Conservation (phyloP, 2,329 filamentous ascomycete species). For the Didymella lethalis region DNA sequence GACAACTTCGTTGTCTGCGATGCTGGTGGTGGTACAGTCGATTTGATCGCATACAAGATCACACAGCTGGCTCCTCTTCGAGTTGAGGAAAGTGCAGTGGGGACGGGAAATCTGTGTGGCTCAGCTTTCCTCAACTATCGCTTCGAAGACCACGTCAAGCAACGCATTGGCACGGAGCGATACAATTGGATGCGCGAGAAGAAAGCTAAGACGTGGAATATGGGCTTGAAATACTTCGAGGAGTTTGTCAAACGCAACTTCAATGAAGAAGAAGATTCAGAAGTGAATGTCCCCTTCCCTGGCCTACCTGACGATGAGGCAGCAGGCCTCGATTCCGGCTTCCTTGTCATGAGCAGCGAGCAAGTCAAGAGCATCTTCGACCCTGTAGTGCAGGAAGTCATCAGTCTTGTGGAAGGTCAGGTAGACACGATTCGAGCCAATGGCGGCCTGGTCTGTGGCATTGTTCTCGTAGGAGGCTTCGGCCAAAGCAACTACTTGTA, state of each 20-base stretch:
- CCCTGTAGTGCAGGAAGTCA: conserved; percentile 70
- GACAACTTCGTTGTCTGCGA: conserved; percentile 67
- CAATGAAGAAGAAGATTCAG: conserved; percentile 77
- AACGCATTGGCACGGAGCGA: conserved; percentile 69
- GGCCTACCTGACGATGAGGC: conserved; percentile 79
- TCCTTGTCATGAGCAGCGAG: conserved; percentile 73
- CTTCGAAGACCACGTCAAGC: conserved; percentile 78
- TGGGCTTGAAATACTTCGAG: conserved; percentile 78
- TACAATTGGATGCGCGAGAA: conserved; percentile 80
- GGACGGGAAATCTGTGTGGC: conserved; percentile 78
- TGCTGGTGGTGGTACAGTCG: conserved; percentile 67
- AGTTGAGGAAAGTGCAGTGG: conserved; percentile 81
- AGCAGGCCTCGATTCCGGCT: conserved; percentile 76
- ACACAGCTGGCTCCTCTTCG: conserved; percentile 74
- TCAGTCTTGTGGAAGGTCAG: conserved; percentile 55
- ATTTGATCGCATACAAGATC: conserved; percentile 84
- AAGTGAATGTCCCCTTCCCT: conserved; percentile 80
- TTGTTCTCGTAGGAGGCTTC: conserved; percentile 82
- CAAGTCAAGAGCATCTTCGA: conserved; percentile 78
- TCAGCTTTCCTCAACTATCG: conserved; percentile 82
- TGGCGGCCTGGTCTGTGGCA: conserved; percentile 62
- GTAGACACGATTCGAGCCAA: conserved; percentile 52
- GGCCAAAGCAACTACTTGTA: conserved; percentile 80
- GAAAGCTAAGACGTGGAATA: conserved; percentile 78
- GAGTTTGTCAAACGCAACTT: conserved; percentile 88